Conservation (phyloP, 257 asterid species). For the Salvia miltiorrhiza region DNA sequence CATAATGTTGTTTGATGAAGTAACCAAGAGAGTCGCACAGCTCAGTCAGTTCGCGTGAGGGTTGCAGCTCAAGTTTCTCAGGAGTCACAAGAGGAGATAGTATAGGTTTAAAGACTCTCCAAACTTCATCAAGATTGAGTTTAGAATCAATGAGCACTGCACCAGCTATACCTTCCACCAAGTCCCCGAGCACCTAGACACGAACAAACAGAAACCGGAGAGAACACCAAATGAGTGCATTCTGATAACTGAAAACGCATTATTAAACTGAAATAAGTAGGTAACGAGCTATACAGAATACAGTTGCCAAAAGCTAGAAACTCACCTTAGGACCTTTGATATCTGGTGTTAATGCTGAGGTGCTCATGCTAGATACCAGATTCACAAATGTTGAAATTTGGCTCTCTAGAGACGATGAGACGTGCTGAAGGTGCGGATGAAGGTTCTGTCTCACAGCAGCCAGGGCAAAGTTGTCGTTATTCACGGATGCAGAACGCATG, state of each 20-base stretch:
- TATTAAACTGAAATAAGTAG: too few relatives aligned
- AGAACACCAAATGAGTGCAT: background rate
- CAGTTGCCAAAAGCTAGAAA: too few relatives aligned
- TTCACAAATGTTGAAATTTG: constrained; percentile 58
- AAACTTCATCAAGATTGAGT: constrained; percentile 63
- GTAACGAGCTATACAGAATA: too few relatives aligned
- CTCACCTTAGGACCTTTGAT: constrained; percentile 77
- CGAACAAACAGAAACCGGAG: background rate
- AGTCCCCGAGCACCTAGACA: constrained; percentile 83
- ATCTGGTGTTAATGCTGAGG: constrained; percentile 42
- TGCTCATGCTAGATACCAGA: constrained; percentile 42
- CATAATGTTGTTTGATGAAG: constrained; percentile 41
- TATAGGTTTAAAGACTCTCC: constrained; percentile 73
- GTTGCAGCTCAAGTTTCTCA: constrained; percentile 80
- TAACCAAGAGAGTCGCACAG: constrained; percentile 86
- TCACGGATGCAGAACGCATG: constrained; percentile 89
- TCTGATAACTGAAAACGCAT: too few relatives aligned
- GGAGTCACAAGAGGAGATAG: constrained; percentile 93
- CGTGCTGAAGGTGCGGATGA: constrained; percentile 70
- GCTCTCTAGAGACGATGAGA: constrained; percentile 41
- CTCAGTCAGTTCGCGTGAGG: constrained; percentile 76
- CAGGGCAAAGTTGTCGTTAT: constrained; percentile 78
- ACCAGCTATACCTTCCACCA: constrained; percentile 93
- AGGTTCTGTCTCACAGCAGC: constrained; percentile 68
- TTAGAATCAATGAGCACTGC: constrained; percentile 84